Evolutionary conservation across 2,329 filamentous ascomycete genomes (phyloP).

Genomic region (Sclerotinia spermophila): DNA sequence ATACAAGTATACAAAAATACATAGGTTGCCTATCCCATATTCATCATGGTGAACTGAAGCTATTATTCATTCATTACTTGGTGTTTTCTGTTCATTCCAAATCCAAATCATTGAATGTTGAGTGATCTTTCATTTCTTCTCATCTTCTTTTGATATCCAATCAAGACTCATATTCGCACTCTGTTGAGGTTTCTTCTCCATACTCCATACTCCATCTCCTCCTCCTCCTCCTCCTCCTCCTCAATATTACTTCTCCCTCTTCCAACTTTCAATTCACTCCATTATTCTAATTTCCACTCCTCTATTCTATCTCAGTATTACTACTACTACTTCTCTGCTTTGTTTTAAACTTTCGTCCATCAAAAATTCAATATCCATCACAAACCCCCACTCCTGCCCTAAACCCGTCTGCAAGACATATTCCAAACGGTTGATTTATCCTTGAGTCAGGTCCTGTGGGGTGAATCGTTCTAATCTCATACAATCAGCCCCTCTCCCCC

Average conservation of each 20-base stretch:
- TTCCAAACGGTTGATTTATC: not conserved
- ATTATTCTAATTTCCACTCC: not conserved
- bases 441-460: conserved; percentile 7
- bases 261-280: not conserved
- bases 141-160: not conserved
- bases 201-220: not conserved
- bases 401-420: conserved; percentile 7
- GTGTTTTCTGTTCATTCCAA: not conserved
- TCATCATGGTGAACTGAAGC: not conserved
- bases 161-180: not conserved
- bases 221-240: not conserved
- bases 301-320: accelerated
- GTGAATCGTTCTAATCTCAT: not conserved
- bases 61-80: not conserved
- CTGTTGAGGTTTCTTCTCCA: not conserved
- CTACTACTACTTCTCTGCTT: not conserved
- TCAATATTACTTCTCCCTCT: not conserved
- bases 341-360: not conserved
- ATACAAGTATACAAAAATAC: too few relatives aligned
- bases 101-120: not conserved
- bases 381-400: not conserved
- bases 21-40: not conserved
- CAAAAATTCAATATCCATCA: not conserved
- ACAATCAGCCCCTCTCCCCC: not conserved
- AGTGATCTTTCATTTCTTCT: not conserved